These are phyloP conservation scores for Xerocomus brunneocitrinus DNA, from an alignment of 768 basidiomycete species.

Conservation along the genomic window DNA sequence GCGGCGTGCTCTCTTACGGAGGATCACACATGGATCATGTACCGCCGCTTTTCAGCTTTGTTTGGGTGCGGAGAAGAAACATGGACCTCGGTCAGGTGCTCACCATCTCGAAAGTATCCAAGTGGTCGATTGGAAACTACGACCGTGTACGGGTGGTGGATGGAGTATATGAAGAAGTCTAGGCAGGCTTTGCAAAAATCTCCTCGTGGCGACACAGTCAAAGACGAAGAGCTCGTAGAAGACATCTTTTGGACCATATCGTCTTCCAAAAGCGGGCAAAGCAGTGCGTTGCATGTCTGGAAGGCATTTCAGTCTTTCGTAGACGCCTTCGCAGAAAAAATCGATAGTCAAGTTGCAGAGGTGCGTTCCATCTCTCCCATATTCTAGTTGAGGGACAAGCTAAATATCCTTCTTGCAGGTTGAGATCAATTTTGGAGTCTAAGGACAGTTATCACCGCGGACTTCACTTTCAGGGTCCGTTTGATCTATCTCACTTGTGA, in stretches of 20 bases:
- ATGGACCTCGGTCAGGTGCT: neutral
- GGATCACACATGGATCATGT: slow-evolving; percentile 10
- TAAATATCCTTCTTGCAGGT: slow-evolving; percentile 3
- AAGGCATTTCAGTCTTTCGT: slow-evolving; percentile 11
- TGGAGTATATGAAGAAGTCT: slow-evolving; percentile 13
- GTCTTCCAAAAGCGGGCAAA: slow-evolving; percentile 1
- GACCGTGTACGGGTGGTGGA: slow-evolving; percentile 12
- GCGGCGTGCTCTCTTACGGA: neutral
- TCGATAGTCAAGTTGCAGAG: slow-evolving; percentile 6
- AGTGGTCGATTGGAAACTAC: neutral
- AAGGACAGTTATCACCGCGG: neutral
- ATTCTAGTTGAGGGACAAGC: neutral
- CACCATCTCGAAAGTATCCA: slow-evolving; percentile 4
- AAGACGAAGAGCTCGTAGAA: neutral
- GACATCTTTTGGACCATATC: neutral
- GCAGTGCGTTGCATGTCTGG: neutral
- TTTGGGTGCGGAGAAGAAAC: neutral
- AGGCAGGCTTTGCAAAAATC: neutral
- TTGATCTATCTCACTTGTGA: slow-evolving; percentile 7
- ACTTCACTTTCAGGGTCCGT: neutral
- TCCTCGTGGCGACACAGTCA: neutral
- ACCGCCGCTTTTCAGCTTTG: neutral
- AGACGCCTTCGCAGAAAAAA: slow-evolving; percentile 3
- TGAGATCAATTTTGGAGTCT: slow-evolving; percentile 7
- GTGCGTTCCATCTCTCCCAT: neutral